These are phyloP conservation scores for Parafenestella ontariensis DNA, from an alignment of 2,329 filamentous ascomycete genomes.

Conservation along the genomic window DNA sequence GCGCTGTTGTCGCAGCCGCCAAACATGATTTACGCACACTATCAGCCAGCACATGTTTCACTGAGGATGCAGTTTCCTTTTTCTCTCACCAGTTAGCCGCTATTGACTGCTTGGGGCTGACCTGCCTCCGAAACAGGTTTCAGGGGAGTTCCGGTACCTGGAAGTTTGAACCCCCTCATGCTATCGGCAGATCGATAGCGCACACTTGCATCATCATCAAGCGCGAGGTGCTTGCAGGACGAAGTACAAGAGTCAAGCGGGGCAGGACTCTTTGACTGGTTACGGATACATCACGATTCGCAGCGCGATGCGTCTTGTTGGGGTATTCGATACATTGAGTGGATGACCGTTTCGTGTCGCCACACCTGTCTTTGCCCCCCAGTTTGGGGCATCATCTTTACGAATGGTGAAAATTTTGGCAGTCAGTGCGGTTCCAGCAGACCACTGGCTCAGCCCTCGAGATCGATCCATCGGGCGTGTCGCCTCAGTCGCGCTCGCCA, in stretches of 20 bases:
- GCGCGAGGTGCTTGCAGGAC: not conserved
- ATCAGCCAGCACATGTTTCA: slow-evolving; percentile 9
- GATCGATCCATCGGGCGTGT: not conserved
- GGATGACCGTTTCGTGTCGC: not conserved
- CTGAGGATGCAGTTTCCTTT: slow-evolving; percentile 10
- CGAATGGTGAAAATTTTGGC: not conserved
- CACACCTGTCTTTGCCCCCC: not conserved
- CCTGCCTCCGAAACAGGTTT: slow-evolving; percentile 8
- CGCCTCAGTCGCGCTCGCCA: not conserved
- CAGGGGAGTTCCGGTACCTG: slow-evolving; percentile 2
- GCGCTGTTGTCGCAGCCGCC: not conserved
- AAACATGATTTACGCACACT: not conserved
- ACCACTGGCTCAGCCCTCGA: not conserved
- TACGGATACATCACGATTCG: not conserved
- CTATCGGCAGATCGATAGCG: not conserved
- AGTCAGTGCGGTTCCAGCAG: not conserved
- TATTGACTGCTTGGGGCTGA: slow-evolving; percentile 2
- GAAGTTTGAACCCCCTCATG: not conserved
- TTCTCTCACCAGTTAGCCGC: slow-evolving; percentile 5
- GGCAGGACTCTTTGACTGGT: not conserved
- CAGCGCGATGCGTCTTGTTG: not conserved
- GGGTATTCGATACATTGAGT: not conserved
- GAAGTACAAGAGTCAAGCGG: not conserved
- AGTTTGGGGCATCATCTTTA: not conserved
- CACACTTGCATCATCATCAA: not conserved